Evolutionary conservation across 805 yeast species (phyloP).

Genomic region (Candida gorgasii): DNA sequence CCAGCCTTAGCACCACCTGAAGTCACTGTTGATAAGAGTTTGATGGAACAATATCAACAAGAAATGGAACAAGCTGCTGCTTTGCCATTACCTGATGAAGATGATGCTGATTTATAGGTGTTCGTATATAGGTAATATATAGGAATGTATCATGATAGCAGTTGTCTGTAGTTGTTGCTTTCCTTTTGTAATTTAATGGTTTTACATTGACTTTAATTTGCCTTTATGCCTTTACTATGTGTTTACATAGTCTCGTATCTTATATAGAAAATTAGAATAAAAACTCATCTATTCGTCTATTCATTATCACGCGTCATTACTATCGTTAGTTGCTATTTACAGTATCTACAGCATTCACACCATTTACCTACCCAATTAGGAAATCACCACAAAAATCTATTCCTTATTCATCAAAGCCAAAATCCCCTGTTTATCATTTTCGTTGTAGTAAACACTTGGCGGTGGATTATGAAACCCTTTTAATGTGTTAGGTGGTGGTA

Average conservation of each 20-base stretch:
- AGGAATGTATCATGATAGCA: slow-evolving; percentile 2
- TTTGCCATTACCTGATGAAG: slow-evolving; percentile 99
- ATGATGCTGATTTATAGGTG: slow-evolving; percentile 93
- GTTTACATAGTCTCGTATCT: too few relatives aligned
- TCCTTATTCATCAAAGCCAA: slow-evolving; percentile 6
- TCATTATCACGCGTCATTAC: too few relatives aligned
- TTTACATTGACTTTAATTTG: too few relatives aligned
- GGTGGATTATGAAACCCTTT: slow-evolving; percentile 35
- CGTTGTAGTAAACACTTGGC: slow-evolving; percentile 26
- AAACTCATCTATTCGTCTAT: too few relatives aligned
- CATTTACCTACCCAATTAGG: too few relatives aligned
- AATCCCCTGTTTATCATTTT: slow-evolving; percentile 14
- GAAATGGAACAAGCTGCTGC: slow-evolving; percentile 99
- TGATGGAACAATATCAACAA: slow-evolving; percentile 98
- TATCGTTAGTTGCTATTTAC: too few relatives aligned
- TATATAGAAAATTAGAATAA: too few relatives aligned
- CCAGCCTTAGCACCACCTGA: slow-evolving; percentile 99
- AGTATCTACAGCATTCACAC: too few relatives aligned
- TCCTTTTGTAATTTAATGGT: too few relatives aligned
- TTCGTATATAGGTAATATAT: slow-evolving; percentile 7
- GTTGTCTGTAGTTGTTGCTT: background rate
- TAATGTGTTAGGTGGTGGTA: slow-evolving; percentile 39
- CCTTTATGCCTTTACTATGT: too few relatives aligned
- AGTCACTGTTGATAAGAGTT: slow-evolving; percentile 93
- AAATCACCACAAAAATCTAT: background rate